Percentiles rank a stretch among this genome's conserved stretches.
These are phyloP conservation scores for Jackrogersella minutella DNA, from an alignment of 495 filamentous ascomycete species.

Conservation along the genomic window DNA sequence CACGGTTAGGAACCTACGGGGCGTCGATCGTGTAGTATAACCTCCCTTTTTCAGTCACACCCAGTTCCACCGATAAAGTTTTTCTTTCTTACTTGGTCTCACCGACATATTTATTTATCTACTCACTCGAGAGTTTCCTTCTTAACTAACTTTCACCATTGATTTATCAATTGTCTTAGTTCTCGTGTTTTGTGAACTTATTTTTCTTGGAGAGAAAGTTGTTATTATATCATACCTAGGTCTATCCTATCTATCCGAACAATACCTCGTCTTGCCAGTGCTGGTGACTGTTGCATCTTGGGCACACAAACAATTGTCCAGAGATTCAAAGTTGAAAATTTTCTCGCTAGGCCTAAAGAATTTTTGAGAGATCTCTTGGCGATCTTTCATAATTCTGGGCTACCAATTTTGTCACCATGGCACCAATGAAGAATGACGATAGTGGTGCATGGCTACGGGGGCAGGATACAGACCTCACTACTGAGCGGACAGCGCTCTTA, in stretches of 20 bases:
- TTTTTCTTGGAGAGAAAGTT: neutral
- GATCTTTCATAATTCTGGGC: neutral
- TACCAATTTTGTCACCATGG: neutral
- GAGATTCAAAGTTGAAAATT: neutral
- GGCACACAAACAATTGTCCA: neutral
- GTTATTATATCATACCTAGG: neutral
- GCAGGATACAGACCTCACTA: constrained; percentile 4
- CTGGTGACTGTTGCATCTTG: neutral
- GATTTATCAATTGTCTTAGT: neutral
- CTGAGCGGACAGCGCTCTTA: constrained; percentile 30
- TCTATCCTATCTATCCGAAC: neutral
- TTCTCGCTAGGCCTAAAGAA: neutral
- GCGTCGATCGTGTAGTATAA: constrained; percentile 21
- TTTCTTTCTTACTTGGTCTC: constrained; percentile 6
- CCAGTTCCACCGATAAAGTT: constrained; percentile 1
- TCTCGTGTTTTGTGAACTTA: neutral
- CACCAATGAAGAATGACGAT: neutral
- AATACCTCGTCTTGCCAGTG: neutral
- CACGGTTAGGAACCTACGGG: constrained; percentile 23
- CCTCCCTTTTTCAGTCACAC: constrained; percentile 4
- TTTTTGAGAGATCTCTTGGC: constrained; percentile 2
- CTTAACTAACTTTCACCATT: constrained; percentile 2
- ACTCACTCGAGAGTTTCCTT: neutral
- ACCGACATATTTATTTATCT: constrained; percentile 17
- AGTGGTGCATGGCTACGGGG: neutral